Conservation (phyloP, 2,329 filamentous ascomycete genomes). For the Diplodia mutila region DNA sequence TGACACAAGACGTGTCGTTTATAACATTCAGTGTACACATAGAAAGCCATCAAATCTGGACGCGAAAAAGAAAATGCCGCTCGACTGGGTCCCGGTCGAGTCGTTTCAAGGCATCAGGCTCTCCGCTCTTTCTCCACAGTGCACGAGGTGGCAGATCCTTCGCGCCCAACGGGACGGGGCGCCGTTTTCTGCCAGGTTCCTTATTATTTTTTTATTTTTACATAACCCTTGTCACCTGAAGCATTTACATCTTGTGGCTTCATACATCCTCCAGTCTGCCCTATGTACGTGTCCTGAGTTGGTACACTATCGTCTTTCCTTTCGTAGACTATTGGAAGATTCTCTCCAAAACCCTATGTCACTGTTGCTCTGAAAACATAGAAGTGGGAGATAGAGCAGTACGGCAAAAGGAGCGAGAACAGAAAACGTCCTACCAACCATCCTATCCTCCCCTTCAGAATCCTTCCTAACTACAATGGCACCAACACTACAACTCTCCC, state of each 20-base stretch:
- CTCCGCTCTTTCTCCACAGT: neutral
- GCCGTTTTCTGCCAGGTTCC: neutral
- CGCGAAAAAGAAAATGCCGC: neutral
- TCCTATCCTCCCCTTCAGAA: neutral
- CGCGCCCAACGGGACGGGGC: neutral
- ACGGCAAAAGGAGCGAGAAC: neutral
- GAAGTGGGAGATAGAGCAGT: neutral
- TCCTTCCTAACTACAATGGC: neutral
- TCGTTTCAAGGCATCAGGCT: neutral
- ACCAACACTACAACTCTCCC: neutral
- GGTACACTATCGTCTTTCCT: neutral
- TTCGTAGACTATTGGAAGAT: neutral
- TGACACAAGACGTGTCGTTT: neutral
- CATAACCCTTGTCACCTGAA: too few species aligned
- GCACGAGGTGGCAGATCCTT: neutral
- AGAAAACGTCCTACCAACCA: neutral
- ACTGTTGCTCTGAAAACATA: neutral
- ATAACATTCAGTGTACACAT: neutral
- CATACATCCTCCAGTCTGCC: neutral
- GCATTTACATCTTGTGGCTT: neutral
- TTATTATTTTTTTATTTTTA: too few species aligned
- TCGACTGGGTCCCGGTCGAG: neutral
- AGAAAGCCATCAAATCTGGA: neutral
- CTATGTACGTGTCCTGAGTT: neutral
- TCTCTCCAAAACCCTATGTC: neutral